Percentiles rank a stretch among this genome's conserved stretches.
These are phyloP conservation scores for Tripidium arundinaceum DNA, from an alignment of 202 grass and related monocot genomes.

Conservation along the genomic window DNA sequence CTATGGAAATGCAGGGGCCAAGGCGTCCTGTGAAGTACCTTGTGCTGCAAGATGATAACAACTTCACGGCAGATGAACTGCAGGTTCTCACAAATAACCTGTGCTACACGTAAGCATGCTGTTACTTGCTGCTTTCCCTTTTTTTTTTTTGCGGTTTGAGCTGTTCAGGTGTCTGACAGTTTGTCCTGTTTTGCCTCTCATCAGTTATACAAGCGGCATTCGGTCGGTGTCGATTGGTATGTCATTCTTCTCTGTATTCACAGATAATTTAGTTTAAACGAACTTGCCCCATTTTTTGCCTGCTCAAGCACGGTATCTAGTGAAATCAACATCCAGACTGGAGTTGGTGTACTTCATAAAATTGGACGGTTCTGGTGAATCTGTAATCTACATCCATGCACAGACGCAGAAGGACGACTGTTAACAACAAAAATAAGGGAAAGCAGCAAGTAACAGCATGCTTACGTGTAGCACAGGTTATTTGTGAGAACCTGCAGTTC, in stretches of 20 bases:
- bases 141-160: neutral
- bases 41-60: constrained; percentile 60
- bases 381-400: neutral
- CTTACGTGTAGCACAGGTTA: no score
- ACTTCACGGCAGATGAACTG: constrained; percentile 52
- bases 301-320: neutral
- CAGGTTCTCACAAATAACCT: constrained; percentile 59
- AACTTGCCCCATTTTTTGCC: neutral
- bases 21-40: constrained; percentile 58
- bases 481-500: no score
- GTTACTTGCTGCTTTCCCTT: neutral
- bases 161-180: neutral
- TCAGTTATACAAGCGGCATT: constrained; percentile 60
- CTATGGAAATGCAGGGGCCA: constrained; percentile 38
- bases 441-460: no score
- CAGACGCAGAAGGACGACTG: neutral
- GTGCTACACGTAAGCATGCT: constrained; percentile 62
- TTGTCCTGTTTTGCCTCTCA: neutral
- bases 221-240: constrained; percentile 65
- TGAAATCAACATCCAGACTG: neutral
- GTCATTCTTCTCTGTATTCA: neutral
- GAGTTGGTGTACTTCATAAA: neutral
- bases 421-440: neutral
- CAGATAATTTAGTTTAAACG: neutral
- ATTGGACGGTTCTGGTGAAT: neutral